These are phyloP conservation scores for Pseudogymnoascus verrucosus DNA, from an alignment of 2,329 filamentous ascomycete genomes.

Conservation along the genomic window DNA sequence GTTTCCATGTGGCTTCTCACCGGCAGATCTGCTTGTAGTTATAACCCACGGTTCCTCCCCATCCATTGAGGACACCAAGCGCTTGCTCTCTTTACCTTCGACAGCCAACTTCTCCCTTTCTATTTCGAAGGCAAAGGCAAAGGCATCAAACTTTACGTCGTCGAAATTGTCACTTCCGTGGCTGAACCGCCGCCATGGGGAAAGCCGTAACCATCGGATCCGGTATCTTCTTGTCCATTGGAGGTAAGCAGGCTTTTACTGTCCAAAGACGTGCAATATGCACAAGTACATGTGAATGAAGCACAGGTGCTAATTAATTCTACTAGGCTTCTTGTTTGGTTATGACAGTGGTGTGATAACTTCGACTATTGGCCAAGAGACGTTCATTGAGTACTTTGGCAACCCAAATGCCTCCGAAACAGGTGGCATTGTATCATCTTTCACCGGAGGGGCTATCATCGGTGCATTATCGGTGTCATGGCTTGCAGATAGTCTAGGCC, in stretches of 20 bases:
- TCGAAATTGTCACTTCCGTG: background rate
- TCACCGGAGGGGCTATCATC: constrained; percentile 33
- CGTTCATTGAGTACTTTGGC: constrained; percentile 19
- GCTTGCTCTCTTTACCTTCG: background rate
- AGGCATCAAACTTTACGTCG: background rate
- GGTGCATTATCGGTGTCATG: constrained; percentile 27
- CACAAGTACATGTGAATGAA: constrained; percentile 9
- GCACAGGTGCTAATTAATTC: background rate
- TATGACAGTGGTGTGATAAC: constrained; percentile 29
- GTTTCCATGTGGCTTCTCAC: background rate
- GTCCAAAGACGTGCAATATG: background rate
- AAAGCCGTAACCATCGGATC: constrained; percentile 5
- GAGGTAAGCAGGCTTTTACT: constrained; percentile 11
- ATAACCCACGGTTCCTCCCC: background rate
- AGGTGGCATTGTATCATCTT: constrained; percentile 34
- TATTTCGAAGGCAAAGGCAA: background rate
- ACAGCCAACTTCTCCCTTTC: background rate
- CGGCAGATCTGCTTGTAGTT: background rate
- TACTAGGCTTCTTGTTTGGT: constrained; percentile 26
- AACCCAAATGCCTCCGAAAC: constrained; percentile 15
- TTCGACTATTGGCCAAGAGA: constrained; percentile 25
- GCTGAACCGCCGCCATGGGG: constrained; percentile 8
- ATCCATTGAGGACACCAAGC: background rate
- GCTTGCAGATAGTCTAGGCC: constrained; percentile 25
- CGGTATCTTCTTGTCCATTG: constrained; percentile 14